These are phyloP conservation scores for Pythium chondricola DNA, from an alignment of 352 stramenopile genomes.

Conservation along the genomic window DNA sequence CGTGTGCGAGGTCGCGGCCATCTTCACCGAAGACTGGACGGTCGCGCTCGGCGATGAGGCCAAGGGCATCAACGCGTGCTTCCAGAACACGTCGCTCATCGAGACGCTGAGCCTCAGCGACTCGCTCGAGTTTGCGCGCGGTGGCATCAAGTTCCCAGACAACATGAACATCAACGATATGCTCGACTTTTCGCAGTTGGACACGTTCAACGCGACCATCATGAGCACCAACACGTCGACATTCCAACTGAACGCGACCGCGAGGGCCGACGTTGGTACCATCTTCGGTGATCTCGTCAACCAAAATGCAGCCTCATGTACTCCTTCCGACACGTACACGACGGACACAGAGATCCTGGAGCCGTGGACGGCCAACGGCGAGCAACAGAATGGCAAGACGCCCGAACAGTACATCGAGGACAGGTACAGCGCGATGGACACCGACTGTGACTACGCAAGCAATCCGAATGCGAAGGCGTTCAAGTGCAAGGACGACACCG, in stretches of 20 bases:
- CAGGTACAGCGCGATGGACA: constrained; percentile 9
- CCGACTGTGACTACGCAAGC: background rate
- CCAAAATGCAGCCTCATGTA: constrained; percentile 11
- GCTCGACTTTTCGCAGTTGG: constrained; percentile 38
- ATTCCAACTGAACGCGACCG: constrained; percentile 21
- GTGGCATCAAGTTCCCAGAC: constrained; percentile 46
- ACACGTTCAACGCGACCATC: constrained; percentile 27
- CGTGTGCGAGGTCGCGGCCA: constrained; percentile 43
- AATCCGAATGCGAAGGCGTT: background rate
- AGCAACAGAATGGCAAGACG: background rate
- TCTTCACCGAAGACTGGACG: constrained; percentile 51
- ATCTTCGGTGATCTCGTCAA: constrained; percentile 25
- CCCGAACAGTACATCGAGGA: constrained; percentile 13
- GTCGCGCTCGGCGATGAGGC: constrained; percentile 39
- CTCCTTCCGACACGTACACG: constrained; percentile 19
- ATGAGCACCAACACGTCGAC: constrained; percentile 11
- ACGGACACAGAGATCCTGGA: constrained; percentile 21
- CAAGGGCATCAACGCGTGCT: constrained; percentile 53
- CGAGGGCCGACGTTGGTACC: constrained; percentile 9
- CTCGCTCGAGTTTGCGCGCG: constrained; percentile 51
- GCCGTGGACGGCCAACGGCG: constrained; percentile 29
- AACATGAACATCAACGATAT: constrained; percentile 11
- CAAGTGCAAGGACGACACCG: background rate
- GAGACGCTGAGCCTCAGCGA: constrained; percentile 48
- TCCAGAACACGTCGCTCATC: constrained; percentile 52